These are phyloP conservation scores for Ophiosphaerella herpotricha DNA, from an alignment of 2,329 filamentous ascomycete species.

Conservation along the genomic window DNA sequence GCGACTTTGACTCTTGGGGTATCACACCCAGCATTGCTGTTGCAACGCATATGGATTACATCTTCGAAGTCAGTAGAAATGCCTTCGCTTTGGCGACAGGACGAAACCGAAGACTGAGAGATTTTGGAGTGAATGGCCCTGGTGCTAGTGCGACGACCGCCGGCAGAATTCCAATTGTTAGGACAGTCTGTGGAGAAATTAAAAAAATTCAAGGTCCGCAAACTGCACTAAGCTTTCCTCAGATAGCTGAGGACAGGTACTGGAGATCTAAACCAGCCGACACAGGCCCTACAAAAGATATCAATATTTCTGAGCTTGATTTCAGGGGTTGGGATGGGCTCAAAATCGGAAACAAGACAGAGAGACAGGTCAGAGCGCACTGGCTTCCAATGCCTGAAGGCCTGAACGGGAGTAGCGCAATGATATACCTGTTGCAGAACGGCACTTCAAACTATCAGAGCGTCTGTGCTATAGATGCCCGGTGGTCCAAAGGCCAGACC, in stretches of 20 bases:
- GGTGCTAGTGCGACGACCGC: not conserved
- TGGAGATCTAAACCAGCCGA: not conserved
- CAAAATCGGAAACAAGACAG: no score
- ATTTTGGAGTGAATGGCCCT: not conserved
- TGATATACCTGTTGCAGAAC: not conserved
- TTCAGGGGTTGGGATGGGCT: no score
- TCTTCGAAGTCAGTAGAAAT: not conserved
- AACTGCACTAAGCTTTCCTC: not conserved
- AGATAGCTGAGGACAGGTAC: not conserved
- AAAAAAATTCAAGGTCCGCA: not conserved
- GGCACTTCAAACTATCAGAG: not conserved
- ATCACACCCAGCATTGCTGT: not conserved
- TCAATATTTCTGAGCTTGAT: no score
- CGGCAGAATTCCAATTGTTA: conserved; percentile 1
- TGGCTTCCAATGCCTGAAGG: not conserved
- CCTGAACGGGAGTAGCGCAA: not conserved
- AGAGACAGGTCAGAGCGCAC: no score
- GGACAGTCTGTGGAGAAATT: not conserved
- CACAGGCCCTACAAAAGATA: no score
- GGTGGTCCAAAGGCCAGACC: conserved; percentile 4
- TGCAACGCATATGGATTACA: not conserved
- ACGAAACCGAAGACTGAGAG: conserved; percentile 1
- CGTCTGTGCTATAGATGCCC: not conserved
- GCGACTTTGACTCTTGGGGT: not conserved
- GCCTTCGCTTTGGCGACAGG: not conserved